Conservation (phyloP, 352 stramenopile species). For the Globisporangium middletonii region DNA sequence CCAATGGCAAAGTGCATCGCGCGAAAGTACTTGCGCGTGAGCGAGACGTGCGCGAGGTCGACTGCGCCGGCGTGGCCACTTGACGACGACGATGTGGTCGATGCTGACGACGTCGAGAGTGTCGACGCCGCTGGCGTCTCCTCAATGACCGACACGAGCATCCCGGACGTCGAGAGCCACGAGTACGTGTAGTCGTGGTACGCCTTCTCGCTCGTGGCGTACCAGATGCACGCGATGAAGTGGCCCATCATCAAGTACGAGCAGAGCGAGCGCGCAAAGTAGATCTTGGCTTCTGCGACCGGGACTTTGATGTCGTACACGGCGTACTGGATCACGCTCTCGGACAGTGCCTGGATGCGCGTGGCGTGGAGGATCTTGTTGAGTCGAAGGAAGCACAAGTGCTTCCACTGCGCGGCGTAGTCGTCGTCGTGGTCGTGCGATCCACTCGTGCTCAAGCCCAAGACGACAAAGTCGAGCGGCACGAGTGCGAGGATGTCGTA, state of each 20-base stretch:
- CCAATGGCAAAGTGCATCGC: conserved; percentile 56
- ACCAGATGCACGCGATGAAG: conserved; percentile 60
- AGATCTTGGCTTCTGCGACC: conserved; percentile 32
- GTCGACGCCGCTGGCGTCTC: conserved; percentile 2
- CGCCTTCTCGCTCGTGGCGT: conserved; percentile 30
- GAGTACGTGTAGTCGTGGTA: conserved; percentile 33
- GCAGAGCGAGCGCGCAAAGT: conserved; percentile 37
- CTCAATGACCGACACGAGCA: conserved; percentile 28
- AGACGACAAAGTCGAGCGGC: conserved; percentile 38
- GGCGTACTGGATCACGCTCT: conserved; percentile 52
- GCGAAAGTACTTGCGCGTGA: conserved; percentile 56
- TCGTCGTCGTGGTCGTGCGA: neutral
- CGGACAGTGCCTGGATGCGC: conserved; percentile 30
- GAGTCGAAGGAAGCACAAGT: conserved; percentile 39
- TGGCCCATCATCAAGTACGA: conserved; percentile 60
- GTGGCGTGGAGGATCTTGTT: conserved; percentile 43
- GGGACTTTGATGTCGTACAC: conserved; percentile 51
- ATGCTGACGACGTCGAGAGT: conserved; percentile 2
- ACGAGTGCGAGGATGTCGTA: conserved; percentile 37
- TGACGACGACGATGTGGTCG: conserved; percentile 5
- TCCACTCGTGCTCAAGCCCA: conserved; percentile 14
- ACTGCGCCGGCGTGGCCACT: conserved; percentile 9
- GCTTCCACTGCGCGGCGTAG: conserved; percentile 30
- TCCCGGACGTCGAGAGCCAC: conserved; percentile 52
- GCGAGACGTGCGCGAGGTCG: conserved; percentile 23